Evolutionary conservation across 1,284 basidiomycete species (phyloP), one percentile per base, ranked within the genome.

Genomic region (Rhodofomes roseus): DNA sequence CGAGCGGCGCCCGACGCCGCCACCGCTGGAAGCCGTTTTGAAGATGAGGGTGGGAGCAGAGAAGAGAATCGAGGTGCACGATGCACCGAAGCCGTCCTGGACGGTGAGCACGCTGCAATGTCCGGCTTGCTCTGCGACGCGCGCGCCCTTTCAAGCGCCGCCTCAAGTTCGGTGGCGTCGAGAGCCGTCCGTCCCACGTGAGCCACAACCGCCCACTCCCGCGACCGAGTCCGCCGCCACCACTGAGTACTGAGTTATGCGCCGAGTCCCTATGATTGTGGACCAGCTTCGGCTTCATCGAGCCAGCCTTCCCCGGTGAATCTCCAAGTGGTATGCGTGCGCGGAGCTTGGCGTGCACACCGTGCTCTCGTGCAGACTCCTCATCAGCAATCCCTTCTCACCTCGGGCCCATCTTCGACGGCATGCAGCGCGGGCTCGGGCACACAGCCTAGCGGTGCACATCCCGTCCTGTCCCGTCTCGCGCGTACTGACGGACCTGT

Each of bases 371-470:
- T 87, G 83, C 66, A 90, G 90, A 12, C n/a, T n/a, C n/a, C 85
- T 80, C 56, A 85, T 93, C 62, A 88, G 85, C 59, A 95, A 93
- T 74, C 92, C 91, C 1, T 93, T 94, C n/a, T n/a, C n/a, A n/a
- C n/a, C n/a, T n/a, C n/a, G n/a, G n/a, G n/a, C 69, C 91, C 92
- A n/a, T 80, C 89, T 0, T 76, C 93, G 22, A 81, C 93, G 77
- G 79, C 46, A 92, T 92, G 89, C 78, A 92, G 59, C 87, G 85
- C 8, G 78, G 79, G 52, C 74, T 87, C 5, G 90, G 90, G 0
- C 82, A 84, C 57, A 79, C 88, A 4, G 90, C 89, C 1, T 95
- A 92, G 92, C 7, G 37, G 37, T 39, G 7, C 5, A 14, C 16
- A 6, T 4, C 37, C 4, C 37, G 3, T 18, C 37, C 16, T 4